Conservation (phyloP, 2,329 filamentous ascomycete species). For the Alternaria ventricosa region DNA sequence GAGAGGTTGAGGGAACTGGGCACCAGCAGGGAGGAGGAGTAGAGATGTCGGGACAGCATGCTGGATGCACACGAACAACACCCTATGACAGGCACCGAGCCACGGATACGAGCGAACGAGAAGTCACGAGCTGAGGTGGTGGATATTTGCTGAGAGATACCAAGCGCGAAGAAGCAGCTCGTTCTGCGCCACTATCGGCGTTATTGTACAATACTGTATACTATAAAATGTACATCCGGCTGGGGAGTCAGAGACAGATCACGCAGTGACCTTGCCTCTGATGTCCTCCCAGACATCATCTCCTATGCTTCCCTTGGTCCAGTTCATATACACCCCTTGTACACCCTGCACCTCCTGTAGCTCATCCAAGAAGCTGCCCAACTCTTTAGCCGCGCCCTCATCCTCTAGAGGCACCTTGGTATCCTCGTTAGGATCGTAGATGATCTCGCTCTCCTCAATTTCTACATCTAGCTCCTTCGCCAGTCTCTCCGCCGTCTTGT, state of each 20-base stretch:
- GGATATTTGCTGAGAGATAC: slow-evolving; percentile 23
- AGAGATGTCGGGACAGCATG: neutral
- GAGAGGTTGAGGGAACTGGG: slow-evolving; percentile 36
- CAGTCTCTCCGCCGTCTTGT: slow-evolving; percentile 69
- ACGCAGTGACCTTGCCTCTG: slow-evolving; percentile 45
- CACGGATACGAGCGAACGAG: neutral
- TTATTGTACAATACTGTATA: slow-evolving; percentile 20
- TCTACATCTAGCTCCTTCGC: slow-evolving; percentile 68
- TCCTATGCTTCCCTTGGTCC: slow-evolving; percentile 49
- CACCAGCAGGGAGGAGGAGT: slow-evolving; percentile 23
- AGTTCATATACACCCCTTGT: slow-evolving; percentile 80
- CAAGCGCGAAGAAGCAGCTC: slow-evolving; percentile 20
- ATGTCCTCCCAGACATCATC: slow-evolving; percentile 50
- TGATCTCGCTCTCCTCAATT: slow-evolving; percentile 77
- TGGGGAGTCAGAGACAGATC: slow-evolving; percentile 10
- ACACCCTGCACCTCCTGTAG: slow-evolving; percentile 77
- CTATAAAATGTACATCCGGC: neutral
- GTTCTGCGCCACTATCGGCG: slow-evolving; percentile 39
- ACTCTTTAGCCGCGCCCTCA: slow-evolving; percentile 60
- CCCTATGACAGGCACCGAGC: neutral
- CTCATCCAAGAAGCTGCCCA: slow-evolving; percentile 66
- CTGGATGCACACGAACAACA: neutral
- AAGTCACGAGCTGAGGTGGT: neutral
- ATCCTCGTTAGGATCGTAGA: slow-evolving; percentile 85
- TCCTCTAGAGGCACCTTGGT: slow-evolving; percentile 71